These are phyloP conservation scores for Macrotyloma uniflorum DNA, from an alignment of 306 rosid genomes.

Conservation along the genomic window DNA sequence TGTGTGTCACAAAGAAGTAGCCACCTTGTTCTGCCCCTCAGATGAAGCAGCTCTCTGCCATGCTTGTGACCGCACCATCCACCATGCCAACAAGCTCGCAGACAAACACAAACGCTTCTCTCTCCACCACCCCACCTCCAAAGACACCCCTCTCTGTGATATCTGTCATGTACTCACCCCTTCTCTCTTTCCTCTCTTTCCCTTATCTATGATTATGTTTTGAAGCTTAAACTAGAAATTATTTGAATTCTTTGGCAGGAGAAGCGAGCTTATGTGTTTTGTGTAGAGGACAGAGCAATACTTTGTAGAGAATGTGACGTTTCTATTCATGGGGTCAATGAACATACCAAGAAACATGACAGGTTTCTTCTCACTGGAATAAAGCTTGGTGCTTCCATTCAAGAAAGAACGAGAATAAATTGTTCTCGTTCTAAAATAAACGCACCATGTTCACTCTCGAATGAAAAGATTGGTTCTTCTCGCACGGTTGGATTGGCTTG, in stretches of 20 bases:
- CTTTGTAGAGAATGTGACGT: slow-evolving; percentile 75
- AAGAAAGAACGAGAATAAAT: slow-evolving; percentile 29
- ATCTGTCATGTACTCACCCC: slow-evolving; percentile 62
- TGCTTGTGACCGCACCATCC: slow-evolving; percentile 67
- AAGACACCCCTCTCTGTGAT: slow-evolving; percentile 68
- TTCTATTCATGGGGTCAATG: slow-evolving; percentile 65
- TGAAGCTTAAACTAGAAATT: not conserved
- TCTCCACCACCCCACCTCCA: slow-evolving; percentile 53
- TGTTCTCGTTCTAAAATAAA: slow-evolving; percentile 25
- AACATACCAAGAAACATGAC: slow-evolving; percentile 65
- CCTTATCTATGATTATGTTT: not conserved
- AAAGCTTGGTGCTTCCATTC: slow-evolving; percentile 53
- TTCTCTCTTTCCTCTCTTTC: not conserved
- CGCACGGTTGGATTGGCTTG: slow-evolving; percentile 30
- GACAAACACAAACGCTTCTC: slow-evolving; percentile 70
- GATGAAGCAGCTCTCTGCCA: slow-evolving; percentile 92
- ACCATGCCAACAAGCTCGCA: slow-evolving; percentile 79
- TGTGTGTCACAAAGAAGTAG: slow-evolving; percentile 61
- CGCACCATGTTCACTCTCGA: slow-evolving; percentile 31
- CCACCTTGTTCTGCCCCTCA: slow-evolving; percentile 69
- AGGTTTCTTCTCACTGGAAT: slow-evolving; percentile 78
- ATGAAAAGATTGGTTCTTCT: slow-evolving; percentile 19
- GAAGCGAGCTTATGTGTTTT: slow-evolving; percentile 60
- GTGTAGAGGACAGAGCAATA: slow-evolving; percentile 80
- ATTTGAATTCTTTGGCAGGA: slow-evolving; percentile 47